Evolutionary conservation across 805 yeast species (phyloP), one percentile per base, ranked within the genome.

Genomic region (Kregervanrija delftensis): DNA sequence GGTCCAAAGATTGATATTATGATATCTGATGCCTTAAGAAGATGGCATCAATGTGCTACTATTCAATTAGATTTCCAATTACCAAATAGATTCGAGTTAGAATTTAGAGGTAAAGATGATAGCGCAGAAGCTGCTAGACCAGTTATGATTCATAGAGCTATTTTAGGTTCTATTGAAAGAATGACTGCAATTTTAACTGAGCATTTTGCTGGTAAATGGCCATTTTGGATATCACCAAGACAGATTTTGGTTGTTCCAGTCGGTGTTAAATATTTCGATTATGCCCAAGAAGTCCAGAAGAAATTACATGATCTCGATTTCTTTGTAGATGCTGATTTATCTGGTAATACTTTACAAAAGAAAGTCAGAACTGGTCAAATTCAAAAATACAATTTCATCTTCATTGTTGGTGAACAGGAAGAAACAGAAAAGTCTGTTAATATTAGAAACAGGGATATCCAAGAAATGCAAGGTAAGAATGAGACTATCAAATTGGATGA

Each of bases 161-260:
- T 93, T 55, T 78, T 91, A 63, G 99, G 99, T 56, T 87, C 96
- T 39, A 95, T 93, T 49, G 99, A 93, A 76, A 86, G 99, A 77
- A 90, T 93, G 98, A 86, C 96, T 51, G 99, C 97, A 51, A 91
- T 93, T 58, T 80, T 93, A 67, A 90, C 96, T 48, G 99, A 93
- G 71, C 99, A 93, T 73, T 93, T 76, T 71, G 96, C 90, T 63
- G 99, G 99, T 61, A 93, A 89, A 67, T 93, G 99, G 99, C 99
- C 99, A 61, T 87, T 93, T 77, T 93, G 99, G 99, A 76, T 93
- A 64, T 90, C 98, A n/a, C 99, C 99, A 61, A 85, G 99, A 73
- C 99, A 93, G 72, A 78, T 91, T 47, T 74, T 91, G 58, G 95
- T 93, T 59, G 93, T 93, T 30, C 99, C 99, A 56, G 97, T 93